These are phyloP conservation scores for Lactifluus echinatus DNA, from an alignment of 768 basidiomycete species.

Conservation along the genomic window DNA sequence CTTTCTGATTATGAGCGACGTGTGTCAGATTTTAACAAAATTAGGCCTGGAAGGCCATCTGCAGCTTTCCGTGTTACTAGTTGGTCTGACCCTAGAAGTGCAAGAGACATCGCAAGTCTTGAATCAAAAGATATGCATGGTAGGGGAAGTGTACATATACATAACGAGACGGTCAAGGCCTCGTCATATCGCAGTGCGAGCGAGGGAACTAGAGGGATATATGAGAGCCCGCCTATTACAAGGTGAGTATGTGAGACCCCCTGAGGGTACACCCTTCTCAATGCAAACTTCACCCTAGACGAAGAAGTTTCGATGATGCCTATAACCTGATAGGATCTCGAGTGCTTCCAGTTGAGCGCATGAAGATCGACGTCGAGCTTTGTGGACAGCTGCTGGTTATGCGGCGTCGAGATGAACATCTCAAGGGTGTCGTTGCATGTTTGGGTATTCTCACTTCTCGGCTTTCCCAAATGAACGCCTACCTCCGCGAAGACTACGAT, in stretches of 20 bases:
- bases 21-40: constrained; percentile 33
- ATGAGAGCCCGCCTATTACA: background rate
- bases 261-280: background rate
- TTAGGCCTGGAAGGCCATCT: constrained; percentile 31
- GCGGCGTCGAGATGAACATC: constrained; percentile 56
- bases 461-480: constrained; percentile 46
- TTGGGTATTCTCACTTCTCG: constrained; percentile 46
- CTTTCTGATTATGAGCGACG: constrained; percentile 29
- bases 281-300: constrained; percentile 27
- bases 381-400: constrained; percentile 67
- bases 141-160: background rate
- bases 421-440: constrained; percentile 53
- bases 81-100: constrained; percentile 47
- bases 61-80: constrained; percentile 39
- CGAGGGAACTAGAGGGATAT: background rate
- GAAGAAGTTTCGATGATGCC: constrained; percentile 62
- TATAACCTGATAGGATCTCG: constrained; percentile 38
- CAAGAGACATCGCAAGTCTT: constrained; percentile 26
- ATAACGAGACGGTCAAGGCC: constrained; percentile 3
- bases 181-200: background rate
- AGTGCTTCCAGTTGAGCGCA: constrained; percentile 49
- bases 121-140: background rate
- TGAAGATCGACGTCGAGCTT: constrained; percentile 73
- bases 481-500: constrained; percentile 52
- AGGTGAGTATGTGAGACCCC: background rate